Evolutionary conservation across 2,329 filamentous ascomycete species (phyloP).

Genomic region (Fragosphaeria purpurea): DNA sequence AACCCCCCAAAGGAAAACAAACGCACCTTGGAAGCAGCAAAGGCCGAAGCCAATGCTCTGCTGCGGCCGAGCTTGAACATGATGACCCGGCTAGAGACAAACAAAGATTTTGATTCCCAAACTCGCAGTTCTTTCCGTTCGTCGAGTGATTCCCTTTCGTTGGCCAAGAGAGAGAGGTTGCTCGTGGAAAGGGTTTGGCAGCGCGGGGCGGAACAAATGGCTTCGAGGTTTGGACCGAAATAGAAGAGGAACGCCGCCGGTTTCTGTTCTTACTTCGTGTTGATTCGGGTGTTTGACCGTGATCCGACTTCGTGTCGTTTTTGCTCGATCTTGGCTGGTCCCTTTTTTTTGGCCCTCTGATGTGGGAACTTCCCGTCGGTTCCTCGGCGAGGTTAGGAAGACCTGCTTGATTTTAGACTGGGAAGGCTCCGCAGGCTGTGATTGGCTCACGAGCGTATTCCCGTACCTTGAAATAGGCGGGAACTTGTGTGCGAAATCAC

Average conservation of each 20-base stretch:
- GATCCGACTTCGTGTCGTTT: no score
- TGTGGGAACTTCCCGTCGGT: conserved; percentile 5
- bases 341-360: no score
- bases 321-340: no score
- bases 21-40: conserved; percentile 65
- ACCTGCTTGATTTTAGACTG: background rate
- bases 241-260: background rate
- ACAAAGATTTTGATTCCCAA: background rate
- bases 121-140: no score
- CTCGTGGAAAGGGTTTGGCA: no score
- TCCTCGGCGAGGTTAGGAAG: conserved; percentile 13
- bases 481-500: no score
- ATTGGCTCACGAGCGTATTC: background rate
- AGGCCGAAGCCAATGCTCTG: conserved; percentile 68
- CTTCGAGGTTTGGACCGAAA: background rate
- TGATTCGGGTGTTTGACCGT: no score
- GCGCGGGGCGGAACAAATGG: background rate
- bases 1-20: background rate
- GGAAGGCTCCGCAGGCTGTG: background rate
- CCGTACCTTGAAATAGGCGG: no score
- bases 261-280: background rate
- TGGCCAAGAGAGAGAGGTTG: no score
- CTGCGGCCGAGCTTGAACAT: conserved; percentile 88
- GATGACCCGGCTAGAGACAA: conserved; percentile 19
- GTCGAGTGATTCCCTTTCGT: no score